phyloP scores from a whole-genome alignment of 2,329 filamentous ascomycete genomes.

The Purpureocillium takamizusanense region DNA sequence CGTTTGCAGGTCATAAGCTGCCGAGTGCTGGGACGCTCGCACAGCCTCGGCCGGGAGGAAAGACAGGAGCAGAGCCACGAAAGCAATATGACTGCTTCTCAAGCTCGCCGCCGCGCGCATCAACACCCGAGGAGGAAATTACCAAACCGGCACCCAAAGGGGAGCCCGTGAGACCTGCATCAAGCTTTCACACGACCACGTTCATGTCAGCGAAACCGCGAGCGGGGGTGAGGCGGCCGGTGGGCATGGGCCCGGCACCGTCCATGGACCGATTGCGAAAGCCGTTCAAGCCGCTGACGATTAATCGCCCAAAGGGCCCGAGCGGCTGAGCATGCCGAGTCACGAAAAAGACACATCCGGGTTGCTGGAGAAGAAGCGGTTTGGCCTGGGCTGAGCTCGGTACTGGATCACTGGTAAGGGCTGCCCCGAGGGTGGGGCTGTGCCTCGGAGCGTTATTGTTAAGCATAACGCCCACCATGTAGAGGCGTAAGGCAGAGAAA shows the following conservation, averaged over 20 bases:
- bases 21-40: conserved; percentile 22
- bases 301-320: conserved; percentile 30
- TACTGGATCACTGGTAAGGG: too few species aligned
- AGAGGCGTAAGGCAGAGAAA: neutral
- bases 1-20: conserved; percentile 31
- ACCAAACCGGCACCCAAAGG: conserved; percentile 13
- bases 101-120: conserved; percentile 39
- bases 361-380: too few species aligned
- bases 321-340: neutral
- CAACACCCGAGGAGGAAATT: conserved; percentile 7
- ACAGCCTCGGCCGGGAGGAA: conserved; percentile 19
- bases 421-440: too few species aligned
- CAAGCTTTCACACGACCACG: conserved; percentile 44
- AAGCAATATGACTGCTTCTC: conserved; percentile 49
- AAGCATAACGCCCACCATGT: conserved; percentile 12
- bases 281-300: conserved; percentile 49
- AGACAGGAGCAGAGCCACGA: conserved; percentile 15
- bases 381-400: too few species aligned
- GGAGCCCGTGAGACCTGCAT: conserved; percentile 21
- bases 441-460: conserved; percentile 8
- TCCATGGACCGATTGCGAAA: conserved; percentile 42
- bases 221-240: conserved; percentile 33
- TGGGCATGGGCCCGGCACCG: conserved; percentile 34
- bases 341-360: neutral
- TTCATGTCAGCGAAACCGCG: conserved; percentile 28